Base-by-base conservation (phyloP, 257 asterid species). In the Schizonepeta tenuifolia region DNA sequence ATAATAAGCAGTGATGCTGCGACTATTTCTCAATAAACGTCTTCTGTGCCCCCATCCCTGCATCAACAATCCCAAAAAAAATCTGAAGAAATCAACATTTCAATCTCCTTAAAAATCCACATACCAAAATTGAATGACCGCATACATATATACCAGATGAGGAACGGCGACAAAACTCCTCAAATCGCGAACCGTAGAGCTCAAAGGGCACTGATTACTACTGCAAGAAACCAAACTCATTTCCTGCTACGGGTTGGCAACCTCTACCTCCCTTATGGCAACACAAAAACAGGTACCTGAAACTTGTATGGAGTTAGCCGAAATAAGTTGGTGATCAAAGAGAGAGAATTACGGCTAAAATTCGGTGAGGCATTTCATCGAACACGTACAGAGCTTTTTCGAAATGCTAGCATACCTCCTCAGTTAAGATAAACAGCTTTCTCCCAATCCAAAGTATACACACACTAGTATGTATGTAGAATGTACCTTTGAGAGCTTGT, bases 1-100 rank as follows among this genome's bases (percentile, higher is more conserved):
- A 82, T 93, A 88, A 75, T 91, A 91, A 75, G 90, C 89, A 77
- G 76, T 40, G 61, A 85, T 79, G 67, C 73, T 67, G 67, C 74
- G 63, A 51, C 28, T 65, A 20, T 67, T 75, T 21, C 8, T 59
- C 69, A 18, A 58, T 57, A 38, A 54, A 50, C 49, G 68, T 59
- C 79, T 74, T 50, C 74, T 81, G 60, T 68, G 81, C 70, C 77
- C 77, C 77, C 64, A 62, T 71, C 81, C 85, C 97, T 93, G 88
- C 85, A 86, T 75, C 75, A 71, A 73, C 7, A 53, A 70, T 24
- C 74, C 57, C 60, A 46, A 26, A 51, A 10, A 46, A 21, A 26
- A 47, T 70, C 74, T n/a, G n/a, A n/a, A 28, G 38, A 66, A 8
- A 44, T 6, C n/a, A 70, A 38, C 20, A 77, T 6, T 13, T 58